Percentiles rank a stretch among this genome's conserved stretches.
Evolutionary conservation across 2,329 filamentous ascomycete species (phyloP).

Genomic region (Colletotrichum sidae): DNA sequence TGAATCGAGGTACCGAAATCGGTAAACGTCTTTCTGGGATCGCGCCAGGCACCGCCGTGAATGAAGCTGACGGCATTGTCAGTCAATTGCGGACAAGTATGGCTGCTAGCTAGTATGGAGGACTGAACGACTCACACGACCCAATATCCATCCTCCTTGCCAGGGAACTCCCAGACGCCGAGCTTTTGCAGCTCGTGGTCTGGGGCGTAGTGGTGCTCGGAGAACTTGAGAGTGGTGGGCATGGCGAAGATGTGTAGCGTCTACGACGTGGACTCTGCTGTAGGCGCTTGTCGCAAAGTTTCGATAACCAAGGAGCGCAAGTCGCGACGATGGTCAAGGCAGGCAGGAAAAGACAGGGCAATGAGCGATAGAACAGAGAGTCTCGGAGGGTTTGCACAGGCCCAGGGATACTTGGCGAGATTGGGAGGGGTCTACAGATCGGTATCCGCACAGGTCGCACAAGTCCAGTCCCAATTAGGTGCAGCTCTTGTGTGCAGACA

Average conservation of each 20-base stretch:
- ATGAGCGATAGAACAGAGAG: background rate
- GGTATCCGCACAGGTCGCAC: no score
- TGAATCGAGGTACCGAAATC: slow-evolving; percentile 59
- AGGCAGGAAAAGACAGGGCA: background rate
- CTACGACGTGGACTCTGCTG: background rate
- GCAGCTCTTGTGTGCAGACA: no score
- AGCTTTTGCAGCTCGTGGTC: slow-evolving; percentile 57
- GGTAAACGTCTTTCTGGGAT: slow-evolving; percentile 61
- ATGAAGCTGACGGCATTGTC: slow-evolving; percentile 55
- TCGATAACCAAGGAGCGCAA: slow-evolving; percentile 1
- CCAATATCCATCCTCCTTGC: slow-evolving; percentile 45
- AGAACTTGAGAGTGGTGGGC: slow-evolving; percentile 43
- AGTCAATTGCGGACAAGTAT: background rate
- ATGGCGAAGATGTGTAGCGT: slow-evolving; percentile 4
- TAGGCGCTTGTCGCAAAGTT: slow-evolving; percentile 4
- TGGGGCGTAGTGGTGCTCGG: slow-evolving; percentile 50
- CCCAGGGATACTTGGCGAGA: background rate
- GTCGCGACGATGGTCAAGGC: background rate
- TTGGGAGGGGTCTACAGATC: no score
- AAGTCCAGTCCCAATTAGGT: no score
- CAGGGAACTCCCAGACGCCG: slow-evolving; percentile 55
- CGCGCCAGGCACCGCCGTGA: slow-evolving; percentile 74
- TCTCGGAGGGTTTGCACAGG: background rate
- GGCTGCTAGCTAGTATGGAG: background rate
- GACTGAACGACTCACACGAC: slow-evolving; percentile 47